These are phyloP conservation scores for Malassezia obtusa DNA, from an alignment of 1,284 basidiomycete species.

Conservation along the genomic window DNA sequence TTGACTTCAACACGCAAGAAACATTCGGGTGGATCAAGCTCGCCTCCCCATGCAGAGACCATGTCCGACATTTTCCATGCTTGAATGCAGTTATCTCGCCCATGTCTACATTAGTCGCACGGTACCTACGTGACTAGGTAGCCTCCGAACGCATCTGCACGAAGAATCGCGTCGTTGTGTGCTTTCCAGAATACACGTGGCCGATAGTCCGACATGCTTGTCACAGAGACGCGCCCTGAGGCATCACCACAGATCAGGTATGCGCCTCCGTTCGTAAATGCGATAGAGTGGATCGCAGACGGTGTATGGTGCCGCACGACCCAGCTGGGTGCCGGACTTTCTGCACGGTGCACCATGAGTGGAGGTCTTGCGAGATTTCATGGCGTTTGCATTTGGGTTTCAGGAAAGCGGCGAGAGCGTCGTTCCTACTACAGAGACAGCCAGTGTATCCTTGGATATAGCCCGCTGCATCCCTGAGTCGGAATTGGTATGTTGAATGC, in stretches of 20 bases:
- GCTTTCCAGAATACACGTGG: constrained; percentile 10
- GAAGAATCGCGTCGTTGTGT: constrained; percentile 7
- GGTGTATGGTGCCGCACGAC: constrained; percentile 16
- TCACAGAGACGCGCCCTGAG: constrained; percentile 11
- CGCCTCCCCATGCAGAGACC: background rate
- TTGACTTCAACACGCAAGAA: constrained; percentile 4
- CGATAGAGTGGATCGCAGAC: constrained; percentile 5
- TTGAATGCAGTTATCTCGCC: constrained; percentile 5
- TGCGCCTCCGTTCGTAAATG: constrained; percentile 1
- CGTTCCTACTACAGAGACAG: background rate
- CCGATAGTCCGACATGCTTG: constrained; percentile 8
- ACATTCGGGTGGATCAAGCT: background rate
- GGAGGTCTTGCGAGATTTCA: constrained; percentile 6
- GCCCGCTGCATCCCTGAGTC: background rate
- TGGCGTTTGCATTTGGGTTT: constrained; percentile 22
- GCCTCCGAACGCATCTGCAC: constrained; percentile 12
- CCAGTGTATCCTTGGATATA: background rate
- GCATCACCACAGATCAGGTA: constrained; percentile 12
- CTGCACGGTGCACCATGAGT: background rate
- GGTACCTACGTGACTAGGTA: constrained; percentile 14
- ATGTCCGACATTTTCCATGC: constrained; percentile 9
- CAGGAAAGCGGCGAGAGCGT: constrained; percentile 10
- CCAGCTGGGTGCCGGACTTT: constrained; percentile 3
- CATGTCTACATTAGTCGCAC: constrained; percentile 4
- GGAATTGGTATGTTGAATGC: background rate